Percentiles rank a stretch among this genome's conserved stretches.
Evolutionary conservation across 768 basidiomycete genomes (phyloP).

Genomic region (Strobilomyces echinocephalus): DNA sequence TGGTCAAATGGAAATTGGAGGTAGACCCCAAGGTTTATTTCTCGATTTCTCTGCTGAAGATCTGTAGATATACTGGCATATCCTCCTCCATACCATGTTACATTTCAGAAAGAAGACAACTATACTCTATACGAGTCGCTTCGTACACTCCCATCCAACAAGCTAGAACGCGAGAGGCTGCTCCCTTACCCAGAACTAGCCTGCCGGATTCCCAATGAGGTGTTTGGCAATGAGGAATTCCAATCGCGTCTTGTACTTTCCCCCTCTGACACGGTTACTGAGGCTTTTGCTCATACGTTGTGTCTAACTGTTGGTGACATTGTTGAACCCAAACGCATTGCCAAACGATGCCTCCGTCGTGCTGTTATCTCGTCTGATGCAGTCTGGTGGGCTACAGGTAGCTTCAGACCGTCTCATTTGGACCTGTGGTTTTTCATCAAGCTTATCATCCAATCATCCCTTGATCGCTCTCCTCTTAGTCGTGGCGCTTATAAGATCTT

Average conservation of each 20-base stretch:
- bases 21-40: no score
- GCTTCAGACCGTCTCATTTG: no score
- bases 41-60: no score
- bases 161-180: not conserved
- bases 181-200: no score
- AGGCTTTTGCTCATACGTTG: no score
- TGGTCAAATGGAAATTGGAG: no score
- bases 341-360: not conserved
- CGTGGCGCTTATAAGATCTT: not conserved
- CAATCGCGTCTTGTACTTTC: no score
- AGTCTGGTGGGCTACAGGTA: no score
- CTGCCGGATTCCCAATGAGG: no score
- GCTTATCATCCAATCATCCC: not conserved
- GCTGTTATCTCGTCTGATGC: no score
- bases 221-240: no score
- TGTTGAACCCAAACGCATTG: not conserved
- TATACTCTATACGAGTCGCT: not conserved
- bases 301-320: not conserved
- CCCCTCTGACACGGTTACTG: not conserved
- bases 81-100: not conserved
- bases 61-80: no score
- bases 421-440: not conserved
- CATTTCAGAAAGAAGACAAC: not conserved
- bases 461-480: not conserved
- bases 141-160: not conserved